Evolutionary conservation across 2,329 filamentous ascomycete genomes (phyloP), one percentile per base, ranked within the genome.

Genomic region (Colletotrichum sp.): DNA sequence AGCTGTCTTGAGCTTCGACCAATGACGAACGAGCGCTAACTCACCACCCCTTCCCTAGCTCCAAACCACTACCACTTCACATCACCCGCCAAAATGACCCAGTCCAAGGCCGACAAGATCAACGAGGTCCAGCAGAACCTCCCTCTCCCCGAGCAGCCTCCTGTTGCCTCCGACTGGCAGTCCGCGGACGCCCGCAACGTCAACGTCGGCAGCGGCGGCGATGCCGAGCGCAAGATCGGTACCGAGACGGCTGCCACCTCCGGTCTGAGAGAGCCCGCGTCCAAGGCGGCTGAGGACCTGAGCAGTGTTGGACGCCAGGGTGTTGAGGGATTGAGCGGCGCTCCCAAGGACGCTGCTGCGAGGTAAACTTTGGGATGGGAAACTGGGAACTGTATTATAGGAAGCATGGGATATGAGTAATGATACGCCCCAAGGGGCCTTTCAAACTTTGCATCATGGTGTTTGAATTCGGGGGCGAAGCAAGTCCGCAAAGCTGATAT

Each of bases 121-220:
- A 90, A 93, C 68, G 86, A 94, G 84, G 89, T 89, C 81, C 89
- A 93, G 86, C 86, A 92, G 84, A 95, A 95, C 85, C 92, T 98
- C 36, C 94, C 94, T 68, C 91, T 96, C 67, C 95, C 95, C 22
- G 94, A 96, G 3, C 89, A 96, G 79, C 95, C 95, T 26, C 94
- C 94, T 2, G 87, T 85, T n/a, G 86, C 92, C n/a, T 94, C 94
- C 7, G 95, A 97, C 88, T 96, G 92, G 90, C 92, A 96, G 83
- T 95, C 93, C 0, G 88, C 90, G 67, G 94, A 96, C 80, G 89
- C 89, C 36, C 86, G 90, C 77, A 95, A 87, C 72, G 92, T 95
- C 82, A 94, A 95, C 81, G 92, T 95, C 64, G 93, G 93, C 78
- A 91, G 92, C 44, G 71, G 71, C 39, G 93, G 93, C 24, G 85